These are phyloP conservation scores for Porogramme epimiltina DNA, from an alignment of 1,284 basidiomycete species.

Conservation along the genomic window DNA sequence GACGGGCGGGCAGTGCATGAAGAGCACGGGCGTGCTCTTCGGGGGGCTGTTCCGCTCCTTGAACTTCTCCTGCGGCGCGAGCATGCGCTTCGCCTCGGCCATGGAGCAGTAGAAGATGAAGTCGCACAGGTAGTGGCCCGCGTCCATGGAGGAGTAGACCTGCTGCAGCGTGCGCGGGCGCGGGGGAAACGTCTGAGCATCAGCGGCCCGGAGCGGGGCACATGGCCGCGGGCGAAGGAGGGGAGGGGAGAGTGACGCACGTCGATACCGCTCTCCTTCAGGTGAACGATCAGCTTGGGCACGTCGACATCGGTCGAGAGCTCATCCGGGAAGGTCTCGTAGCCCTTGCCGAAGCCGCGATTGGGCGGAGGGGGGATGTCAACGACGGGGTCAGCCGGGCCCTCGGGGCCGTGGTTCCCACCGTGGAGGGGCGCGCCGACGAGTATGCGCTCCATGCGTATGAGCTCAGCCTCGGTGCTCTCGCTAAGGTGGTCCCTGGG, in stretches of 20 bases:
- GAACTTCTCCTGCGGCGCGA: slow-evolving; percentile 54
- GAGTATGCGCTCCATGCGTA: slow-evolving; percentile 36
- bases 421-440: not conserved
- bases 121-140: slow-evolving; percentile 77
- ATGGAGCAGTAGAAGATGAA: slow-evolving; percentile 79
- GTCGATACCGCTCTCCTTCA: slow-evolving; percentile 59
- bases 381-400: slow-evolving; percentile 17
- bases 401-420: slow-evolving; percentile 14
- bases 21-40: slow-evolving; percentile 54
- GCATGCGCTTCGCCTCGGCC: slow-evolving; percentile 62
- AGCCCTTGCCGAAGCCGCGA: slow-evolving; percentile 54
- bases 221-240: not conserved
- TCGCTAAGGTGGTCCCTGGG: slow-evolving; percentile 27
- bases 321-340: slow-evolving; percentile 47
- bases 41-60: slow-evolving; percentile 41
- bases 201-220: too few species aligned
- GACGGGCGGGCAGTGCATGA: slow-evolving; percentile 72
- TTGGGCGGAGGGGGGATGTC: slow-evolving; percentile 36
- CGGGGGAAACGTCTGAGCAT: slow-evolving; percentile 9
- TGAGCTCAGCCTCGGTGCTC: slow-evolving; percentile 32
- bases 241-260: slow-evolving; percentile 39
- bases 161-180: slow-evolving; percentile 39
- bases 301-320: slow-evolving; percentile 50
- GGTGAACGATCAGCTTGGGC: slow-evolving; percentile 51
- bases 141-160: slow-evolving; percentile 73